Percentiles rank a stretch among this genome's conserved stretches.
Evolutionary conservation across 176 grass and related monocot genomes (phyloP).

Genomic region (Avena atlantica): DNA sequence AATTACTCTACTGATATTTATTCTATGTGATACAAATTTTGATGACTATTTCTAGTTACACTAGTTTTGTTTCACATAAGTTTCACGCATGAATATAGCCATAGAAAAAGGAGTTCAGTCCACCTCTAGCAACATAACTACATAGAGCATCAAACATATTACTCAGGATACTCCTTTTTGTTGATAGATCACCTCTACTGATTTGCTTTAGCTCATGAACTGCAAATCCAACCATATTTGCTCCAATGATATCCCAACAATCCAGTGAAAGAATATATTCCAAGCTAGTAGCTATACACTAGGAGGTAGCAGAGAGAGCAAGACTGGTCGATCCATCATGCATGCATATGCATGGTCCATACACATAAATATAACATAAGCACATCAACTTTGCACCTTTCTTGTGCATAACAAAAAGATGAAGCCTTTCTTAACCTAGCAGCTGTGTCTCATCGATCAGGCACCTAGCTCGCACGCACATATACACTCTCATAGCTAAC

Average conservation of each 20-base stretch:
- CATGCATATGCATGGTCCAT: constrained; percentile 39
- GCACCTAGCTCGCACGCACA: constrained; percentile 2
- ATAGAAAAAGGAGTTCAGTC: not conserved
- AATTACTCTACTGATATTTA: not conserved
- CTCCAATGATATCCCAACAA: constrained; percentile 25
- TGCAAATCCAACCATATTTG: constrained; percentile 46
- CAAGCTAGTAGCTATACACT: constrained; percentile 8
- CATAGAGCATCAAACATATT: not conserved
- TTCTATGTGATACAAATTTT: not conserved
- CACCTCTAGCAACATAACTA: not conserved
- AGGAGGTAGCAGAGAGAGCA: constrained; percentile 29
- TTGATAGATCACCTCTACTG: constrained; percentile 35
- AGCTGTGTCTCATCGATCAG: constrained; percentile 15
- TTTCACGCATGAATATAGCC: not conserved
- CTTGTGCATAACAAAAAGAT: constrained; percentile 62
- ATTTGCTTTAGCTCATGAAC: constrained; percentile 24
- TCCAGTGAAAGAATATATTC: constrained; percentile 41
- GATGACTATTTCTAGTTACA: not conserved
- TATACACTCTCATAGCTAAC: not conserved
- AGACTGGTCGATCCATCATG: constrained; percentile 21
- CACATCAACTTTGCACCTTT: constrained; percentile 38
- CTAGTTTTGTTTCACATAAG: not conserved
- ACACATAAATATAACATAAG: constrained; percentile 27
- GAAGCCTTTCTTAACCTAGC: constrained; percentile 44
- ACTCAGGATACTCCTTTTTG: constrained; percentile 1